Evolutionary conservation across 139 green algal genomes (phyloP).

Genomic region (Volvox reticuliferus): DNA sequence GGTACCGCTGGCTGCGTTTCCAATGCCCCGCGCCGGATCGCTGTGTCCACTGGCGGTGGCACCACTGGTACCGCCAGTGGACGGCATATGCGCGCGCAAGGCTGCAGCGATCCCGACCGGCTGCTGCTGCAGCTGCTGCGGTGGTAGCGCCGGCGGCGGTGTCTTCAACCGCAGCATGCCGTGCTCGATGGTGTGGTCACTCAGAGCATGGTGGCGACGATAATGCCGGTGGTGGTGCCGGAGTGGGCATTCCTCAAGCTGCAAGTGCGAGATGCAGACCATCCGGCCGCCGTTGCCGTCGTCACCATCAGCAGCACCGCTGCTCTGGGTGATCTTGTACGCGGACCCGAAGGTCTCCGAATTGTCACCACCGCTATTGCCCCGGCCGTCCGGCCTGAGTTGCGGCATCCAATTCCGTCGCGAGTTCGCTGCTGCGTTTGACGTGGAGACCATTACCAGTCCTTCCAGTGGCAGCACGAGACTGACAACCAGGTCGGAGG

Average conservation of each 20-base stretch:
- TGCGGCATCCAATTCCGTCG: no score
- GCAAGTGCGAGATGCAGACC: constrained; percentile 21
- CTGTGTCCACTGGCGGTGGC: background rate
- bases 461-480: constrained; percentile 28
- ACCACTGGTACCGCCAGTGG: background rate
- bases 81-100: background rate
- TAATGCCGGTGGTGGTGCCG: background rate
- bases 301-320: background rate
- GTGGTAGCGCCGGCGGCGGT: background rate
- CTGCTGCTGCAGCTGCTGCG: background rate
- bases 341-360: no score
- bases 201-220: background rate
- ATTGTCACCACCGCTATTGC: no score
- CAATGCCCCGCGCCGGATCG: background rate
- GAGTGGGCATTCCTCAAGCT: background rate
- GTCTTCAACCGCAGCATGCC: background rate
- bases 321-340: background rate
- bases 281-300: background rate
- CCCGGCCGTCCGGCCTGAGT: no score
- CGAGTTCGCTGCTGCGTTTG: background rate
- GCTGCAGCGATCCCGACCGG: background rate
- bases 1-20: background rate
- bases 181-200: background rate
- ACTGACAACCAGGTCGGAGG: constrained; percentile 14
- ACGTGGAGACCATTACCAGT: constrained; percentile 9